Evolutionary conservation across 2,329 filamentous ascomycete genomes (phyloP).

Genomic region (Ambrosiella cleistominuta): DNA sequence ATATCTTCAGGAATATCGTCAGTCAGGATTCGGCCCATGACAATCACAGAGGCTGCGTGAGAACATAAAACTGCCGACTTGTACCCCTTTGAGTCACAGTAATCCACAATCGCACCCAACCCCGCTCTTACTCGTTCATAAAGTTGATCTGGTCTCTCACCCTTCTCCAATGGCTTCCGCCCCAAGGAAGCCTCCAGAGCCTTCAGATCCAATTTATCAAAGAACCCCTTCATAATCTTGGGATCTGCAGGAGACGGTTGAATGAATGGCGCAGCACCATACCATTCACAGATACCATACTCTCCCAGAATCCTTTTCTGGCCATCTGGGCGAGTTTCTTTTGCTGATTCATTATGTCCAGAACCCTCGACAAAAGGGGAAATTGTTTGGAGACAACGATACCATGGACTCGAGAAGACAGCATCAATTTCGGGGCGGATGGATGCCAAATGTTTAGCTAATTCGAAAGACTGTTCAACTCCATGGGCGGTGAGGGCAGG

Average conservation of each 20-base stretch:
- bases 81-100: slow-evolving; percentile 52
- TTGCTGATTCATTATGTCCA: slow-evolving; percentile 15
- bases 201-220: slow-evolving; percentile 40
- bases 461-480: slow-evolving; percentile 62
- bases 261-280: slow-evolving; percentile 66
- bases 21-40: slow-evolving; percentile 66
- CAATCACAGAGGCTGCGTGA: slow-evolving; percentile 81
- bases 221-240: slow-evolving; percentile 44
- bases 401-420: slow-evolving; percentile 75
- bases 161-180: slow-evolving; percentile 30
- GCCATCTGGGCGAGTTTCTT: slow-evolving; percentile 13
- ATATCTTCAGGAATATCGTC: slow-evolving; percentile 56
- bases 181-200: slow-evolving; percentile 52
- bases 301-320: slow-evolving; percentile 33
- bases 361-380: slow-evolving; percentile 45
- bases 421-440: slow-evolving; percentile 51
- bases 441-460: slow-evolving; percentile 46
- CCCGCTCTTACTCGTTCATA: slow-evolving; percentile 63
- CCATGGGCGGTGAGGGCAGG: slow-evolving; percentile 77
- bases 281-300: slow-evolving; percentile 65
- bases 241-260: slow-evolving; percentile 63
- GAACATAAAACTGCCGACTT: slow-evolving; percentile 64
- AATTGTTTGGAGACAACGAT: slow-evolving; percentile 74
- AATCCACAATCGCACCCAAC: slow-evolving; percentile 50
- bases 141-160: slow-evolving; percentile 63